These are phyloP conservation scores for Exserohilum rostratum DNA, from an alignment of 2,329 filamentous ascomycete species.

Conservation along the genomic window DNA sequence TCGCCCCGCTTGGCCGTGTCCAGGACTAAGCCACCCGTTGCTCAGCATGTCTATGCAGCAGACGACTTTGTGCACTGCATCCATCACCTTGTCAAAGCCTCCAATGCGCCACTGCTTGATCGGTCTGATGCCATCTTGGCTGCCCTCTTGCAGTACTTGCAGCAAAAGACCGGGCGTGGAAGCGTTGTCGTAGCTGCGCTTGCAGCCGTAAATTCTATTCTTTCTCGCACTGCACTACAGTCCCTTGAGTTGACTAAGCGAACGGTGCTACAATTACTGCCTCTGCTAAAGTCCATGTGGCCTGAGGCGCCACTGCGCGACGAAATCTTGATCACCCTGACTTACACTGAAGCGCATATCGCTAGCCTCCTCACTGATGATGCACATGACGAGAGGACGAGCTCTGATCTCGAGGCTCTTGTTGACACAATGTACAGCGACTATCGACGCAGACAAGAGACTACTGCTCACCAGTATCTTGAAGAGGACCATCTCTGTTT, in stretches of 20 bases:
- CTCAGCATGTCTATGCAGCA: slow-evolving; percentile 32
- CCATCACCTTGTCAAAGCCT: slow-evolving; percentile 65
- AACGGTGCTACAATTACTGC: slow-evolving; percentile 67
- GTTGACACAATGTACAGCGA: slow-evolving; percentile 75
- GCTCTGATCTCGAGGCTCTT: slow-evolving; percentile 64
- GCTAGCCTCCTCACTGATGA: slow-evolving; percentile 36
- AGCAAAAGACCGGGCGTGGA: slow-evolving; percentile 64
- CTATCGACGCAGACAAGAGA: slow-evolving; percentile 73
- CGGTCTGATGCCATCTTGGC: slow-evolving; percentile 63
- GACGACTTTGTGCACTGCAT: slow-evolving; percentile 66
- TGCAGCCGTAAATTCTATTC: slow-evolving; percentile 73
- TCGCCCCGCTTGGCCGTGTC: slow-evolving; percentile 30
- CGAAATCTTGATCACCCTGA: slow-evolving; percentile 74
- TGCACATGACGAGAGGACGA: slow-evolving; percentile 31
- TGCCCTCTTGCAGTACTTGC: slow-evolving; percentile 66
- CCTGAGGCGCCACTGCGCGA: slow-evolving; percentile 67
- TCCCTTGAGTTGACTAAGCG: slow-evolving; percentile 67
- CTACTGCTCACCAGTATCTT: slow-evolving; percentile 53
- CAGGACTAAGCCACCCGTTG: slow-evolving; percentile 25
- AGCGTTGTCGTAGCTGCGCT: slow-evolving; percentile 77
- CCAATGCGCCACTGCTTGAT: slow-evolving; percentile 70
- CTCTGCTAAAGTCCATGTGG: slow-evolving; percentile 79
- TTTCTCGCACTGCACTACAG: slow-evolving; percentile 71
- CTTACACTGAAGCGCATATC: slow-evolving; percentile 60
- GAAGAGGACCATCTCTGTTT: slow-evolving; percentile 75